Conservation (phyloP, 352 stramenopile genomes). For the Globisporangium camurandrum region DNA sequence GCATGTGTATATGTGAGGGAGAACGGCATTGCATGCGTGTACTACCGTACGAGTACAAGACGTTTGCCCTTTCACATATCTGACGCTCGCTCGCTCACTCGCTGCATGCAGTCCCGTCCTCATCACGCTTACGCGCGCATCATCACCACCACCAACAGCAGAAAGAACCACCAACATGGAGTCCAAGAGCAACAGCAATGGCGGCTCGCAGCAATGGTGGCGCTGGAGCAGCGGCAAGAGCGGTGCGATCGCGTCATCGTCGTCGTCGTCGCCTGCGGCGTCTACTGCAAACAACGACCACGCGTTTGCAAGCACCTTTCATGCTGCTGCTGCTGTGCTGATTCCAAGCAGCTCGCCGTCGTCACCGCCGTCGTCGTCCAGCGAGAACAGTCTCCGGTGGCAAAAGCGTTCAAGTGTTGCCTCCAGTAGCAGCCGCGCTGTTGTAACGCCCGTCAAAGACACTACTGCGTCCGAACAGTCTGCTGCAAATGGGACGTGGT, state of each 20-base stretch:
- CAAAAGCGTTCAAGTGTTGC: conserved; percentile 32
- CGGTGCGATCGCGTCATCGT: conserved; percentile 43
- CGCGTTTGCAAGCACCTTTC: conserved; percentile 19
- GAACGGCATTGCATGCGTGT: not conserved
- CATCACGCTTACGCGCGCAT: too few relatives aligned
- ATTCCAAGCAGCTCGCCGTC: too few relatives aligned
- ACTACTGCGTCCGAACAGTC: not conserved
- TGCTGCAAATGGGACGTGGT: conserved; percentile 6
- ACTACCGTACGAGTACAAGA: too few relatives aligned
- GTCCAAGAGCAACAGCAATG: conserved; percentile 16
- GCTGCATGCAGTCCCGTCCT: not conserved
- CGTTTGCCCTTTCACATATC: too few relatives aligned
- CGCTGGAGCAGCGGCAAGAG: conserved; percentile 72
- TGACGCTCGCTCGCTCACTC: not conserved
- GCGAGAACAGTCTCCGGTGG: conserved; percentile 26
- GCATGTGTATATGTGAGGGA: not conserved
- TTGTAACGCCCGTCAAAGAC: conserved; percentile 2
- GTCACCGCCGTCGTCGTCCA: conserved; percentile 10
- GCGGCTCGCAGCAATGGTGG: conserved; percentile 44
- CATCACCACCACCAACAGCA: not conserved
- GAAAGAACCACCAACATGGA: conserved; percentile 29
- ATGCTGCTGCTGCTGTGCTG: too few relatives aligned
- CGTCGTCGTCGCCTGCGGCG: conserved; percentile 18
- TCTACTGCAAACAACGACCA: conserved; percentile 4
- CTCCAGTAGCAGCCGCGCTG: conserved; percentile 14